A percentile compares a stretch with the other conserved stretches of the same genome.
These are phyloP conservation scores for Cytospora piceicola DNA, from an alignment of 2,329 filamentous ascomycete genomes.

Conservation along the genomic window DNA sequence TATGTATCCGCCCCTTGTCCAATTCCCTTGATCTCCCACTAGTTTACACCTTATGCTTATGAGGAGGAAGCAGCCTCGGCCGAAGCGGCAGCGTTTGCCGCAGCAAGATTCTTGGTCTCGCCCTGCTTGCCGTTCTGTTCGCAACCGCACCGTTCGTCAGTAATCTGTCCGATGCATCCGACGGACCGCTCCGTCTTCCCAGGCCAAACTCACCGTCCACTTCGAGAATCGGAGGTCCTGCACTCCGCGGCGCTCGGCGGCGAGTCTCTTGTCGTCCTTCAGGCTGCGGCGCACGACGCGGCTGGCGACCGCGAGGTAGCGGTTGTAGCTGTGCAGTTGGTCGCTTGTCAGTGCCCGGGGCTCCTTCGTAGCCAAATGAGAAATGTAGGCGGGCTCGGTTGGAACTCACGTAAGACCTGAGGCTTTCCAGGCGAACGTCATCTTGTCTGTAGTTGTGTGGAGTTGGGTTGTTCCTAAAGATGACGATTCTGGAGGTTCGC, in stretches of 20 bases:
- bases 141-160: constrained; percentile 38
- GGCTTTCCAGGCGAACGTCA: constrained; percentile 98
- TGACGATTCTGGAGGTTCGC: constrained; percentile 16
- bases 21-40: not conserved
- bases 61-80: constrained; percentile 38
- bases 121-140: constrained; percentile 93
- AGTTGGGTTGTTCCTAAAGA: constrained; percentile 24
- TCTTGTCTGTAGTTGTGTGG: constrained; percentile 60
- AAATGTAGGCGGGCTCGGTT: constrained; percentile 32
- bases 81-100: constrained; percentile 53
- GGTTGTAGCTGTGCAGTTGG: constrained; percentile 82
- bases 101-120: constrained; percentile 73
- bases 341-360: constrained; percentile 20
- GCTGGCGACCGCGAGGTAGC: constrained; percentile 94
- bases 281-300: constrained; percentile 94
- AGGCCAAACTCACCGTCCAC: constrained; percentile 79
- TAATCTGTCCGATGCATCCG: constrained; percentile 7
- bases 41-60: constrained; percentile 32
- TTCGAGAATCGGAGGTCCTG: constrained; percentile 89
- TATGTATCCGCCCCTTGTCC: not conserved
- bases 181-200: not conserved
- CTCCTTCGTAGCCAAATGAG: constrained; percentile 4
- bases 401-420: constrained; percentile 87
- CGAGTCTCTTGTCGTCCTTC: constrained; percentile 90
- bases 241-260: constrained; percentile 86